These are phyloP conservation scores for Wallacemonas collosoma DNA, from an alignment of 208 protist species.

Conservation along the genomic window DNA sequence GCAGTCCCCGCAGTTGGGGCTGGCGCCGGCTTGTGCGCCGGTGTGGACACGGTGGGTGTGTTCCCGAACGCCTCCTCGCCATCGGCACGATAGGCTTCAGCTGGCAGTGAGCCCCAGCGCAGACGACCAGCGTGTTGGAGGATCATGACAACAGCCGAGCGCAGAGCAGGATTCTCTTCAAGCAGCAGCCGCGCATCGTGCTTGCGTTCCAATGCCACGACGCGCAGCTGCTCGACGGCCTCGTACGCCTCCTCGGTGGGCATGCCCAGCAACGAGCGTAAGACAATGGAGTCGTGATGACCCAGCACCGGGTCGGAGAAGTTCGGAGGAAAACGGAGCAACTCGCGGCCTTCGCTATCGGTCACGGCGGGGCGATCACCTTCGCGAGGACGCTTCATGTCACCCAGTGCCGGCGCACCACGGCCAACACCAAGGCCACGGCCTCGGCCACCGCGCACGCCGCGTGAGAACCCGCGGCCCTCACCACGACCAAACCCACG, in stretches of 20 bases:
- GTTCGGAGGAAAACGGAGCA: conserved; percentile 57
- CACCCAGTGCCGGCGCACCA: not conserved
- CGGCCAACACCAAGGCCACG: conserved; percentile 8
- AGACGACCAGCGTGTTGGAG: conserved; percentile 83
- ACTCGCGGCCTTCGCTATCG: conserved; percentile 28
- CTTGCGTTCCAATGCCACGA: conserved; percentile 71
- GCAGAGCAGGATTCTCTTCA: conserved; percentile 66
- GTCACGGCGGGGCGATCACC: conserved; percentile 6
- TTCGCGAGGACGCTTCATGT: conserved; percentile 12
- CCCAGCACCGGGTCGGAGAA: conserved; percentile 71
- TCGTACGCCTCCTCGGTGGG: conserved; percentile 76
- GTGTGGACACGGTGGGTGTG: not conserved
- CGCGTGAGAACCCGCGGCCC: conserved; percentile 8
- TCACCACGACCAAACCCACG: conserved; percentile 20
- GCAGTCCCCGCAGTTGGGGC: not conserved
- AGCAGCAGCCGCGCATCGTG: conserved; percentile 67
- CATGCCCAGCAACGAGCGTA: conserved; percentile 57
- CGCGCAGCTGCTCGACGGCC: conserved; percentile 88
- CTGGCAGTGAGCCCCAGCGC: conserved; percentile 38
- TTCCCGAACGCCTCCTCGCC: conserved; percentile 14
- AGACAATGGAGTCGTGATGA: conserved; percentile 52
- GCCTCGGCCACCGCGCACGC: conserved; percentile 14
- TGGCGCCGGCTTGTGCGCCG: conserved; percentile 6
- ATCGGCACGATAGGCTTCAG: conserved; percentile 43
- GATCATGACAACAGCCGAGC: conserved; percentile 74